phyloP scores from a whole-genome alignment of 177 flowering plant genomes.

The Vitis hybrid region DNA sequence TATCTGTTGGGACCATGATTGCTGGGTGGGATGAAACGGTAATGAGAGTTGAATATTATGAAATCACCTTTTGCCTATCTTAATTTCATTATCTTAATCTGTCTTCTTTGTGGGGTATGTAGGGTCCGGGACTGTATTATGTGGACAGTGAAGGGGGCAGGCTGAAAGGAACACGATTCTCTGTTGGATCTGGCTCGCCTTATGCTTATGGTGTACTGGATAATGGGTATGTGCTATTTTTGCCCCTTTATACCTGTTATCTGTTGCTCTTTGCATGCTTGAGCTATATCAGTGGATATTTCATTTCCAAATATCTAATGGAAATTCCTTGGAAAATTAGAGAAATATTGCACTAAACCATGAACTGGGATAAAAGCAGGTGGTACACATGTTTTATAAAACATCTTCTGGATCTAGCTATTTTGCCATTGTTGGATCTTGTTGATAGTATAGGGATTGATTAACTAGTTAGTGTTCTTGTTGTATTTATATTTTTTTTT shows the following conservation, averaged over 20 bases:
- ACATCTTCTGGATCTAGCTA: too few relatives aligned
- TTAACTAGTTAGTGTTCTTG: too few relatives aligned
- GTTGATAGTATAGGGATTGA: too few relatives aligned
- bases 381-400: too few relatives aligned
- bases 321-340: too few relatives aligned
- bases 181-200: slow-evolving; percentile 99
- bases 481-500: too few relatives aligned
- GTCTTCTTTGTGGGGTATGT: slow-evolving; percentile 6
- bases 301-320: too few relatives aligned
- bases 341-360: too few relatives aligned
- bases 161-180: slow-evolving; percentile 83
- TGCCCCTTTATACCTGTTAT: not conserved
- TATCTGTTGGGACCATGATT: slow-evolving; percentile 97
- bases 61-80: not conserved
- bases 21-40: slow-evolving; percentile 99
- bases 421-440: too few relatives aligned
- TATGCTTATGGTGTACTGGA: slow-evolving; percentile 97
- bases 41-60: slow-evolving; percentile 6
- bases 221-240: slow-evolving; percentile 52
- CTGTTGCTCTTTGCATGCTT: not conserved
- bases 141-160: slow-evolving; percentile 99
- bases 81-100: not conserved
- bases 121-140: slow-evolving; percentile 98
- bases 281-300: not conserved
- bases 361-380: too few relatives aligned